Percentiles rank a stretch among this genome's conserved stretches.
Conservation (phyloP, 2,329 filamentous ascomycete genomes). For the Ilyonectria sp. region DNA sequence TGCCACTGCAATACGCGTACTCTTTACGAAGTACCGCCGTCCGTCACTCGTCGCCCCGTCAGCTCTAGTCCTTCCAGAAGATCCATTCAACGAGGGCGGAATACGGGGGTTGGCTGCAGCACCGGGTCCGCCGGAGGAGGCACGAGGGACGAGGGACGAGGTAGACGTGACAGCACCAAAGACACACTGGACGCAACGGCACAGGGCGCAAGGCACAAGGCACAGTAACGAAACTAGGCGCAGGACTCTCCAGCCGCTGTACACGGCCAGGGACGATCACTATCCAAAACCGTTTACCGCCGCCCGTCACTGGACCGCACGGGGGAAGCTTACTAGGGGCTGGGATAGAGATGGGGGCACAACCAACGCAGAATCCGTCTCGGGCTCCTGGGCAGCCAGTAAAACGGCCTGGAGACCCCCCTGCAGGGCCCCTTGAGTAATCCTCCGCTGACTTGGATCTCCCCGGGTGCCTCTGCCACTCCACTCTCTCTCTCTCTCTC, state of each 20-base stretch:
- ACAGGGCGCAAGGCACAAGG: slow-evolving; percentile 1
- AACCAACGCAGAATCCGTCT: background rate
- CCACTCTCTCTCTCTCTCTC: background rate
- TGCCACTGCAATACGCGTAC: slow-evolving; percentile 6
- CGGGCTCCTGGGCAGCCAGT: background rate
- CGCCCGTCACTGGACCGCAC: background rate
- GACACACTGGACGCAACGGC: background rate
- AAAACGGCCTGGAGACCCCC: background rate
- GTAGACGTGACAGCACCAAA: background rate
- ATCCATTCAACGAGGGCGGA: background rate
- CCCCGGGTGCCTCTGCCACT: background rate
- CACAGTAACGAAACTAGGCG: background rate
- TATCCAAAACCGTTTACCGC: background rate
- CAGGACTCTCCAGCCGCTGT: background rate
- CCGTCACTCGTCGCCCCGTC: background rate
- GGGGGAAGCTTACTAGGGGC: background rate
- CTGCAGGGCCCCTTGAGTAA: background rate
- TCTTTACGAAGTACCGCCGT: background rate
- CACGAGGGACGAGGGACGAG: background rate
- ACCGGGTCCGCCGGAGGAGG: background rate
- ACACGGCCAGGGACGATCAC: background rate
- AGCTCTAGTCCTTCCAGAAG: background rate
- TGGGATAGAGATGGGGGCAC: background rate
- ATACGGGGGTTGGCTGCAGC: background rate
- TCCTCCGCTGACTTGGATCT: background rate